Percentiles rank a stretch among this genome's conserved stretches.
Conservation (phyloP, 768 basidiomycete species). For the Trametes cubensis region DNA sequence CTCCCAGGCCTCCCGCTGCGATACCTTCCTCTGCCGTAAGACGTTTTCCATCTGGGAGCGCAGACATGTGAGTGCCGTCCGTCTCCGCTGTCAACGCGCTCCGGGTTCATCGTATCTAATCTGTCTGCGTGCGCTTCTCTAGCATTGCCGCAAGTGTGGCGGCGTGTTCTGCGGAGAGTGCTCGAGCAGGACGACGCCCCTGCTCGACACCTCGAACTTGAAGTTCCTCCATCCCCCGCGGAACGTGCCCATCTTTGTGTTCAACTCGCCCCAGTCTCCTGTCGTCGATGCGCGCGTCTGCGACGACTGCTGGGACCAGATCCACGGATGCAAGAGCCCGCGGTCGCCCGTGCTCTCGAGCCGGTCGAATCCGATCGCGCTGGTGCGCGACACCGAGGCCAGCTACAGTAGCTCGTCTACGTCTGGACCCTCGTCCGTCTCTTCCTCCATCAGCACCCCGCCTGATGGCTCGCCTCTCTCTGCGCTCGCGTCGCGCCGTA, state of each 20-base stretch:
- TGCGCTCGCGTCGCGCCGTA: slow-evolving; percentile 11
- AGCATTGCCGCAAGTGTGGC: slow-evolving; percentile 88
- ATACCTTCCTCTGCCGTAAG: slow-evolving; percentile 71
- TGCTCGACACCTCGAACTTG: slow-evolving; percentile 75
- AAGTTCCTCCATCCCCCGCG: slow-evolving; percentile 73
- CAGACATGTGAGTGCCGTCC: slow-evolving; percentile 59
- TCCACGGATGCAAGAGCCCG: slow-evolving; percentile 55
- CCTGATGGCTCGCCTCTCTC: slow-evolving; percentile 28
- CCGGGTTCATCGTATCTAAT: slow-evolving; percentile 30
- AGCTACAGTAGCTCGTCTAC: slow-evolving; percentile 1
- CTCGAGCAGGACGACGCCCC: slow-evolving; percentile 57
- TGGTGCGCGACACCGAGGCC: slow-evolving; percentile 21
- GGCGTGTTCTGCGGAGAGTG: slow-evolving; percentile 74
- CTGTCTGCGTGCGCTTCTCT: slow-evolving; percentile 5
- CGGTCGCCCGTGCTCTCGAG: slow-evolving; percentile 43
- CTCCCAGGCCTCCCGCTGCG: slow-evolving; percentile 60
- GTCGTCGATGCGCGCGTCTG: slow-evolving; percentile 67
- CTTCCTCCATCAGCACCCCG: slow-evolving; percentile 36
- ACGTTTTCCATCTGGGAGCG: slow-evolving; percentile 72
- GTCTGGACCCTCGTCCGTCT: slow-evolving; percentile 35
- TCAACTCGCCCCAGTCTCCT: slow-evolving; percentile 61
- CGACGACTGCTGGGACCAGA: slow-evolving; percentile 75
- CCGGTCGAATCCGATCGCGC: slow-evolving; percentile 20
- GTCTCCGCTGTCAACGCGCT: slow-evolving; percentile 11
- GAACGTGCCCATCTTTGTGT: slow-evolving; percentile 59